Percentiles rank a stretch among this genome's conserved stretches.
These are phyloP conservation scores for Chalciporus piperatus DNA, from an alignment of 768 basidiomycete species.

Conservation along the genomic window DNA sequence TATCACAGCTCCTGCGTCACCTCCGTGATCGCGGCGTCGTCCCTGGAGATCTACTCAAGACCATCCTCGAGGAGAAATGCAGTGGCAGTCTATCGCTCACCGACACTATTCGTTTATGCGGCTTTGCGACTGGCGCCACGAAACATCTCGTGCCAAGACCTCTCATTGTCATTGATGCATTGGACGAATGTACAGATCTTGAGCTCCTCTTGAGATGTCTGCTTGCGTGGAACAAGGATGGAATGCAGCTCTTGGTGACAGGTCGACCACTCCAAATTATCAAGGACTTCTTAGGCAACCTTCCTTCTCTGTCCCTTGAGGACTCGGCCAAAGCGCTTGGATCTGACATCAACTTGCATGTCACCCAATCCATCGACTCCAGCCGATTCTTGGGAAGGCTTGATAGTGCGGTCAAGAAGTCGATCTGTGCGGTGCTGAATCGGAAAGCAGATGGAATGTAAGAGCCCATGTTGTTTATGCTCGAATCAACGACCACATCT, in stretches of 20 bases:
- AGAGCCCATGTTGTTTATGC: not conserved
- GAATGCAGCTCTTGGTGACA: constrained; percentile 6
- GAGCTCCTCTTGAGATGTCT: constrained; percentile 13
- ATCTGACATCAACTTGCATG: constrained; percentile 8
- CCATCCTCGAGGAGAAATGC: constrained; percentile 4
- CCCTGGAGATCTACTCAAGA: not conserved
- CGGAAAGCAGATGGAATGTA: constrained; percentile 22
- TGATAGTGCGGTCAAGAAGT: not conserved
- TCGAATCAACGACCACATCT: not conserved
- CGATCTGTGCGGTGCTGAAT: constrained; percentile 7
- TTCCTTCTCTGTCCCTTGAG: constrained; percentile 12
- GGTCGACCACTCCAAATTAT: constrained; percentile 9
- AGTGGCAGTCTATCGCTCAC: constrained; percentile 3
- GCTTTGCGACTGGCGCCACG: not conserved
- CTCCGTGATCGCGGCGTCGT: not conserved
- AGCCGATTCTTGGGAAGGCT: constrained; percentile 6
- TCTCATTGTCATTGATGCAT: constrained; percentile 17
- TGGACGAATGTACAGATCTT: constrained; percentile 20
- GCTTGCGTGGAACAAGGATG: not conserved
- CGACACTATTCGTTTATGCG: not conserved
- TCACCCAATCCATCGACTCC: constrained; percentile 9
- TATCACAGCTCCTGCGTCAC: constrained; percentile 9
- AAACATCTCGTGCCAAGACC: constrained; percentile 3
- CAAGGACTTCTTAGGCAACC: not conserved
- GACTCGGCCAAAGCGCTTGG: not conserved